Percentiles rank a stretch among this genome's conserved stretches.
These are phyloP conservation scores for Candida loeiensis DNA, from an alignment of 805 yeast species.

Conservation along the genomic window DNA sequence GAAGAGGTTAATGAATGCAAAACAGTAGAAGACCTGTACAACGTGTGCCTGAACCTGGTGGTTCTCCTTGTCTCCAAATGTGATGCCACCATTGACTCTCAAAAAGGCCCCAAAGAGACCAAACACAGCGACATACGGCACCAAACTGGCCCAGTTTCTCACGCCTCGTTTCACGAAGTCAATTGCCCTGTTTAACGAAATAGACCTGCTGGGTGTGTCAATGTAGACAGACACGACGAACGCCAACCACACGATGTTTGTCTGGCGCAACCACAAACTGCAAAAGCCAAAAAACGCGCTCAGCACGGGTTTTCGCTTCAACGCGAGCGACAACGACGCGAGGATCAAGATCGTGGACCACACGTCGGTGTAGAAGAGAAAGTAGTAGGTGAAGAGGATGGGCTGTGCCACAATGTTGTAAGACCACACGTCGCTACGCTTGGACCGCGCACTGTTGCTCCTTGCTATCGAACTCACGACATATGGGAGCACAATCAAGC, in stretches of 20 bases:
- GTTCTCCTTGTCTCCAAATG: conserved; percentile 88
- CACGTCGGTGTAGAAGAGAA: conserved; percentile 86
- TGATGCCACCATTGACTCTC: conserved; percentile 71
- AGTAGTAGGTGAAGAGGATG: conserved; percentile 65
- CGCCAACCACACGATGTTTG: conserved; percentile 84
- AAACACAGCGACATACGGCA: conserved; percentile 56
- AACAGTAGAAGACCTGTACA: conserved; percentile 80
- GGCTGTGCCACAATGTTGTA: conserved; percentile 53
- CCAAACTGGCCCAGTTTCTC: conserved; percentile 18
- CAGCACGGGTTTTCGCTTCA: conserved; percentile 19
- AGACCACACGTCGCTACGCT: conserved; percentile 20
- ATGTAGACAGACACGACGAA: conserved; percentile 54
- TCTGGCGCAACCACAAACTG: conserved; percentile 80
- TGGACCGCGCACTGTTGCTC: conserved; percentile 8
- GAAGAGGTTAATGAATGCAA: conserved; percentile 57
- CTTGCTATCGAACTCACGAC: conserved; percentile 28
- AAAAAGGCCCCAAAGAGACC: conserved; percentile 55
- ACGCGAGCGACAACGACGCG: conserved; percentile 48
- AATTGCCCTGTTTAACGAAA: conserved; percentile 20
- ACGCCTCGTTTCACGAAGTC: conserved; percentile 13
- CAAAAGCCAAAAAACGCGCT: conserved; percentile 56
- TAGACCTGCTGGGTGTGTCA: conserved; percentile 33
- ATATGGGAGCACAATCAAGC: conserved; percentile 50
- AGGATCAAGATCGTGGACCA: conserved; percentile 80
- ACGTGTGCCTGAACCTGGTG: conserved; percentile 70